A percentile compares a stretch with the other conserved stretches of the same genome.
Evolutionary conservation across 306 rosid genomes (phyloP).

Genomic region (Pterocarpus santalinus): DNA sequence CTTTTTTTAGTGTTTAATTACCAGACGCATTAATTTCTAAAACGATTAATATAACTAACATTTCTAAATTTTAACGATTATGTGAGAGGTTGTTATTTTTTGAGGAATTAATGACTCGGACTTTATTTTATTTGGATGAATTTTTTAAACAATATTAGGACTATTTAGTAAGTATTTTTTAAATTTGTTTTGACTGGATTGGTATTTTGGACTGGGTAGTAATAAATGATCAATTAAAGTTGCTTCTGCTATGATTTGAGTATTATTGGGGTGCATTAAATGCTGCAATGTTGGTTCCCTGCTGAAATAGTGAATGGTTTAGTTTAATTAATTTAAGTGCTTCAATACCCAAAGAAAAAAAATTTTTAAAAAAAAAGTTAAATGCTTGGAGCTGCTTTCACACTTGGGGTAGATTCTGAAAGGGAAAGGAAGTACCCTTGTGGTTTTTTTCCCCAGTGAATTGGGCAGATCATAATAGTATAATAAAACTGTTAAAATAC

Average conservation of each 20-base stretch:
- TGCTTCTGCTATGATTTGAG: neutral
- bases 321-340: neutral
- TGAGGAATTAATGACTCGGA: too few relatives aligned
- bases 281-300: slow-evolving; percentile 3
- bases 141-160: neutral
- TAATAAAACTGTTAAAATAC: neutral
- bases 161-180: neutral
- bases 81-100: too few relatives aligned
- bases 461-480: neutral
- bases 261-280: slow-evolving; percentile 35
- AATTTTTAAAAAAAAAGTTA: too few relatives aligned
- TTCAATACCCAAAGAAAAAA: too few relatives aligned
- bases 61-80: too few relatives aligned
- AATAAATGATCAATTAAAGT: neutral
- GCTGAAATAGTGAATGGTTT: neutral
- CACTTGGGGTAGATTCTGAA: neutral
- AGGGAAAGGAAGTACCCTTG: neutral
- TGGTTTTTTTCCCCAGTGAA: neutral
- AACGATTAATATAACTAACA: too few relatives aligned
- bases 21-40: too few relatives aligned
- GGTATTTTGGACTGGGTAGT: neutral
- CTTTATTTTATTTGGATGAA: too few relatives aligned
- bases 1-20: too few relatives aligned
- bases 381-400: slow-evolving; percentile 34
- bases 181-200: neutral